phyloP scores from a whole-genome alignment of 1,284 basidiomycete genomes.

The Cutaneotrichosporon sp. region DNA sequence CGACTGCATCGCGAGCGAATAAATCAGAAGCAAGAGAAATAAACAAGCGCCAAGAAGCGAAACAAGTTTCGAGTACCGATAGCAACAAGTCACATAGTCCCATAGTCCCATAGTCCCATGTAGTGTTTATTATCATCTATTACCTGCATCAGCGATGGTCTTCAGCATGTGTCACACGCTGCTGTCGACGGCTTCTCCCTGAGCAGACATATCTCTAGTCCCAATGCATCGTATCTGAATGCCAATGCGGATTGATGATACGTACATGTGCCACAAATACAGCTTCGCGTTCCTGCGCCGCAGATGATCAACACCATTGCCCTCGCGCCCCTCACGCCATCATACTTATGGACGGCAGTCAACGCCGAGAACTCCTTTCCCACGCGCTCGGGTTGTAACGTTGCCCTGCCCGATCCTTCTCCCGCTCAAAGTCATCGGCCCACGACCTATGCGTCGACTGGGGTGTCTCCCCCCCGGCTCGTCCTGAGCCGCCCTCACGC shows the following conservation, averaged over 20 bases:
- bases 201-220: not conserved
- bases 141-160: not conserved
- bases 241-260: not conserved
- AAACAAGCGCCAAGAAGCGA: not conserved
- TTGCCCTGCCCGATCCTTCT: constrained; percentile 43
- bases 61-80: not conserved
- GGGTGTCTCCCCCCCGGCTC: constrained; percentile 34
- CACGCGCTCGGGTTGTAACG: constrained; percentile 21
- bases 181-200: not conserved
- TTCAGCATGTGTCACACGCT: not conserved
- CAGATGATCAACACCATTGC: not conserved
- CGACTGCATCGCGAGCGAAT: constrained; percentile 4
- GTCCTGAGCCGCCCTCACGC: constrained; percentile 21
- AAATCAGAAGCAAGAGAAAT: not conserved
- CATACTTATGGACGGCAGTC: not conserved
- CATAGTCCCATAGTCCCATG: not conserved
- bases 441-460: constrained; percentile 24
- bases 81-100: not conserved
- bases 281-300: not conserved
- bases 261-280: not conserved
- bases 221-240: constrained; percentile 1
- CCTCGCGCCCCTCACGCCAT: not conserved
- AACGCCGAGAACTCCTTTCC: not conserved
- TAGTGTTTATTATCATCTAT: not conserved
- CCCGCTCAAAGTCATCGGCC: constrained; percentile 42